Evolutionary conservation across 305 asterid genomes (phyloP).

Genomic region (Striga hermonthica): DNA sequence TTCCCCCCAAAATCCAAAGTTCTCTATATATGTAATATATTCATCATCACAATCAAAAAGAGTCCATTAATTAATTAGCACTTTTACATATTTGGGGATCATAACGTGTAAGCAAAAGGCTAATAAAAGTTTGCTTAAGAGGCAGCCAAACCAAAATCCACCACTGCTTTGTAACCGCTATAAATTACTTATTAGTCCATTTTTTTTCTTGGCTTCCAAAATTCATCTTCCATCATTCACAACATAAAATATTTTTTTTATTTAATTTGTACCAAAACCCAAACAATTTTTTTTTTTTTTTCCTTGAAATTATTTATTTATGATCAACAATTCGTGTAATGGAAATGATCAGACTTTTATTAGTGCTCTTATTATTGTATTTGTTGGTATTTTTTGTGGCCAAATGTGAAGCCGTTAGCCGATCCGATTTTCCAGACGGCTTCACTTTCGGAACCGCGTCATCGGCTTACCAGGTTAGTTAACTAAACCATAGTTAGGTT

Average conservation of each 20-base stretch:
- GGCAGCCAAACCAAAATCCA: constrained; percentile 16
- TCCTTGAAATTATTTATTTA: constrained; percentile 11
- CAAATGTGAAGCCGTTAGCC: constrained; percentile 44
- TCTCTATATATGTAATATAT: no score
- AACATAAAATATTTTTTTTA: neutral
- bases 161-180: constrained; percentile 22
- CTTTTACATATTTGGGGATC: neutral
- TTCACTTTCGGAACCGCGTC: constrained; percentile 90
- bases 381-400: constrained; percentile 25
- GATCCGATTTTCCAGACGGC: constrained; percentile 63
- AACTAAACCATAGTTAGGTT: no score
- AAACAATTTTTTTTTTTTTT: neutral
- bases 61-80: no score
- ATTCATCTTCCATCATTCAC: constrained; percentile 26
- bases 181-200: constrained; percentile 24
- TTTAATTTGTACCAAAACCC: constrained; percentile 7
- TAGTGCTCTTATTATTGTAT: constrained; percentile 17
- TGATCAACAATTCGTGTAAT: constrained; percentile 20
- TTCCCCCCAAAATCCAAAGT: no score
- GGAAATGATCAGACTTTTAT: constrained; percentile 15
- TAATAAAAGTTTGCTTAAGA: constrained; percentile 33
- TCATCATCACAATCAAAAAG: no score
- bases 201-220: constrained; percentile 34
- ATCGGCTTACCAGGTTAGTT: constrained; percentile 80
- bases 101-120: constrained; percentile 43